A percentile compares a stretch with the other conserved stretches of the same genome.
phyloP scores from a whole-genome alignment of 176 grass and related monocot genomes.

The Thinopyrum elongatum region DNA sequence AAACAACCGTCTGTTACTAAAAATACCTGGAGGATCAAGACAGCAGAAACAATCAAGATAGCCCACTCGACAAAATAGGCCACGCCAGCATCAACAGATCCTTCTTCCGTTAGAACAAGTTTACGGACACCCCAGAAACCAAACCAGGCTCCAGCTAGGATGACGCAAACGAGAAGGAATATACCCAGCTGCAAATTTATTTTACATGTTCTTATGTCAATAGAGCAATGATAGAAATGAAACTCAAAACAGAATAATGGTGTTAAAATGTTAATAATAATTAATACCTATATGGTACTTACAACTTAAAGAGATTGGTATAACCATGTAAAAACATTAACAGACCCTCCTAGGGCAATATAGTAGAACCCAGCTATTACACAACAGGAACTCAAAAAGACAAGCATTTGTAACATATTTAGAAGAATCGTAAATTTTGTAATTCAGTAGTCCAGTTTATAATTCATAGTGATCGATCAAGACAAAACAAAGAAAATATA shows the following conservation, averaged over 20 bases:
- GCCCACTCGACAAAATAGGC: conserved; percentile 94
- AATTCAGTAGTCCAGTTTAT: background rate
- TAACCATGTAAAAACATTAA: background rate
- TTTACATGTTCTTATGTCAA: background rate
- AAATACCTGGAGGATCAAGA: conserved; percentile 85
- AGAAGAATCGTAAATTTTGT: background rate
- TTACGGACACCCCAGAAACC: conserved; percentile 98
- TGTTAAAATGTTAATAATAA: conserved; percentile 14
- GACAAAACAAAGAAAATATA: background rate
- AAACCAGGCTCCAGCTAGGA: conserved; percentile 94
- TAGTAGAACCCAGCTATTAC: background rate
- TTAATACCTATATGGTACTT: background rate
- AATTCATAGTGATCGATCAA: background rate
- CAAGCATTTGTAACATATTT: background rate
- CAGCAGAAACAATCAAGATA: conserved; percentile 75
- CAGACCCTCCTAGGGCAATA: background rate
- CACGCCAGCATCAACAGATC: conserved; percentile 69
- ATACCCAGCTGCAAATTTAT: conserved; percentile 71
- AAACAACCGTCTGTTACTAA: background rate
- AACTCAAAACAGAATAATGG: background rate
- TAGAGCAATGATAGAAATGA: background rate
- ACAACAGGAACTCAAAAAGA: background rate
- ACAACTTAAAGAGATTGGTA: background rate
- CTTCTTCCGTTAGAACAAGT: conserved; percentile 90
- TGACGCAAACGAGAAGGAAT: conserved; percentile 65